phyloP scores from a whole-genome alignment of 306 rosid species.

The Arachis hypogaea region DNA sequence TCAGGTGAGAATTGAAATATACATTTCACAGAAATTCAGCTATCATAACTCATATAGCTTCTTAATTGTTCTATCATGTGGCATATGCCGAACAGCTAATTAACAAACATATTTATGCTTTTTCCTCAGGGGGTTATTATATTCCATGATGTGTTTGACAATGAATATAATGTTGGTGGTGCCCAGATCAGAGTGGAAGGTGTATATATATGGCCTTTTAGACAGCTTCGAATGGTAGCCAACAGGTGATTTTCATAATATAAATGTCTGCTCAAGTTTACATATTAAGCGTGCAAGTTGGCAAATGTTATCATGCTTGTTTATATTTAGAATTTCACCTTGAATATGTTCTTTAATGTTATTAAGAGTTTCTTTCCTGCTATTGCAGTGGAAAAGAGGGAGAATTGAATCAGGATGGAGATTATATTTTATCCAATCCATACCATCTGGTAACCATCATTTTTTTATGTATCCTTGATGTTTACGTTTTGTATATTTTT shows the following conservation, averaged over 20 bases:
- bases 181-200: constrained; percentile 91
- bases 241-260: constrained; percentile 62
- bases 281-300: constrained; percentile 5
- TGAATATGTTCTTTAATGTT: constrained; percentile 27
- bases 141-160: constrained; percentile 79
- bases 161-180: constrained; percentile 70
- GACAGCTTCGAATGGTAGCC: constrained; percentile 94
- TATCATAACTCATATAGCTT: constrained; percentile 24
- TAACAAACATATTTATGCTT: constrained; percentile 29
- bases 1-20: constrained; percentile 61
- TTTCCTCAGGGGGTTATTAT: constrained; percentile 77
- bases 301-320: constrained; percentile 5
- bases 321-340: constrained; percentile 17
- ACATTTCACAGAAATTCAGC: constrained; percentile 26
- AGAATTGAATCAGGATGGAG: constrained; percentile 69
- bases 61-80: constrained; percentile 24
- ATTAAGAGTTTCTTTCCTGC: constrained; percentile 30
- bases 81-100: neutral
- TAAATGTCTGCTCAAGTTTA: constrained; percentile 29
- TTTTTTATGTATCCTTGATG: constrained; percentile 23
- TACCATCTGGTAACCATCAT: constrained; percentile 75
- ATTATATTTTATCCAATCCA: constrained; percentile 83
- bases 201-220: constrained; percentile 98
- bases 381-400: constrained; percentile 87
- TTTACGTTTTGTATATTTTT: constrained; percentile 11